Conservation (phyloP, 768 basidiomycete genomes). For the Kwoniella mangroviensis region DNA sequence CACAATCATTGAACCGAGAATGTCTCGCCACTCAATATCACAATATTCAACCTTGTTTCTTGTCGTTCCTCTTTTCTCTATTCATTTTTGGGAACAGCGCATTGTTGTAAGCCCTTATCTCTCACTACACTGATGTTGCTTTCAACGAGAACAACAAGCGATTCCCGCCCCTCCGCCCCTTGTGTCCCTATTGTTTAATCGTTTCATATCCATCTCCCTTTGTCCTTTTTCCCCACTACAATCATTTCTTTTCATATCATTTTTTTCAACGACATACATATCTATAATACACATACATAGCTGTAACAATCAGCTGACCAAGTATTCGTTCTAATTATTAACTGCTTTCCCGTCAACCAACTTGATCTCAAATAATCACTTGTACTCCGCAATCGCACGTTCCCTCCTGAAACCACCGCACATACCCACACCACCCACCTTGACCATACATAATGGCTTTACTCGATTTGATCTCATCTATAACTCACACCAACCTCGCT, state of each 20-base stretch:
- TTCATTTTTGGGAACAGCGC: neutral
- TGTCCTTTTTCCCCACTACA: conserved; percentile 6
- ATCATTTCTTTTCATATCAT: neutral
- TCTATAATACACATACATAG: neutral
- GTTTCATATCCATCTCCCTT: conserved; percentile 14
- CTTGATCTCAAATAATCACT: neutral
- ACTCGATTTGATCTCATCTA: conserved; percentile 21
- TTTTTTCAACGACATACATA: neutral
- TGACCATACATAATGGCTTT: conserved; percentile 14
- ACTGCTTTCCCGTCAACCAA: neutral
- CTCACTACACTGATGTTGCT: neutral
- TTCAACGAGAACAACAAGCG: conserved; percentile 2
- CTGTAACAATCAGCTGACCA: conserved; percentile 2
- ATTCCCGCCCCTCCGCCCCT: neutral
- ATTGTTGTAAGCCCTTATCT: neutral
- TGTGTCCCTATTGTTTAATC: neutral
- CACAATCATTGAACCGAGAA: neutral
- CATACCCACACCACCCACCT: neutral
- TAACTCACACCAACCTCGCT: conserved; percentile 15
- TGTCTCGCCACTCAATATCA: conserved; percentile 9
- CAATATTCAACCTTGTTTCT: neutral
- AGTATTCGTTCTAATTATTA: neutral
- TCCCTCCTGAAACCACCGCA: conserved; percentile 4
- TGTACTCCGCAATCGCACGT: conserved; percentile 11
- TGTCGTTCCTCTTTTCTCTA: neutral